phyloP scores from a whole-genome alignment of 805 yeast genomes.

The Kodamaea nitidulidarum region DNA sequence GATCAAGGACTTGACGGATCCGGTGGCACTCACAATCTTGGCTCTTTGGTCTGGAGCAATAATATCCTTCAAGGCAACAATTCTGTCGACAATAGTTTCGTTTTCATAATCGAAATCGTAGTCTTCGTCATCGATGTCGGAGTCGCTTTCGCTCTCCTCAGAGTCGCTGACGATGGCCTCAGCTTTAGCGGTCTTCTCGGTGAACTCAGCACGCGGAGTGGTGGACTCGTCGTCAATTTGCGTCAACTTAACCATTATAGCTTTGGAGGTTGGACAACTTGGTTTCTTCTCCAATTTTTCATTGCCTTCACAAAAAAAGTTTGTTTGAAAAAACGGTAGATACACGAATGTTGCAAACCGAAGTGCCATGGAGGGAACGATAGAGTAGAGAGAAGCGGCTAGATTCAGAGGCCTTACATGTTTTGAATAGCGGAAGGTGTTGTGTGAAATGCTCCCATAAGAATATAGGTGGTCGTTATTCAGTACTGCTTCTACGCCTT shows the following conservation, averaged over 20 bases:
- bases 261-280: background rate
- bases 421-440: no score
- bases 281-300: background rate
- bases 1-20: constrained; percentile 24
- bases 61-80: constrained; percentile 87
- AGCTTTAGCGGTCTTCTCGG: constrained; percentile 31
- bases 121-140: constrained; percentile 57
- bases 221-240: constrained; percentile 60
- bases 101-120: constrained; percentile 56
- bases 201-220: constrained; percentile 14
- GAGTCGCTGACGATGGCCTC: constrained; percentile 22
- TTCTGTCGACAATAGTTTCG: constrained; percentile 83
- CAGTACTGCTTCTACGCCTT: no score
- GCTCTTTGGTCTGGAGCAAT: constrained; percentile 83
- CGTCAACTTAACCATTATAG: constrained; percentile 67
- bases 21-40: constrained; percentile 33
- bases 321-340: background rate
- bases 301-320: constrained; percentile 1
- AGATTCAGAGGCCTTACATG: no score
- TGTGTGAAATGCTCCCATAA: no score
- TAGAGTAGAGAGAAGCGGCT: no score
- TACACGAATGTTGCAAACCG: background rate
- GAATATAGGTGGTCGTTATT: no score
- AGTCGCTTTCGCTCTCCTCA: constrained; percentile 45
- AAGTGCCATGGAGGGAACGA: no score